Evolutionary conservation across 2,329 filamentous ascomycete species (phyloP), one percentile per base, ranked within the genome.

Genomic region (Alternaria arborescens): DNA sequence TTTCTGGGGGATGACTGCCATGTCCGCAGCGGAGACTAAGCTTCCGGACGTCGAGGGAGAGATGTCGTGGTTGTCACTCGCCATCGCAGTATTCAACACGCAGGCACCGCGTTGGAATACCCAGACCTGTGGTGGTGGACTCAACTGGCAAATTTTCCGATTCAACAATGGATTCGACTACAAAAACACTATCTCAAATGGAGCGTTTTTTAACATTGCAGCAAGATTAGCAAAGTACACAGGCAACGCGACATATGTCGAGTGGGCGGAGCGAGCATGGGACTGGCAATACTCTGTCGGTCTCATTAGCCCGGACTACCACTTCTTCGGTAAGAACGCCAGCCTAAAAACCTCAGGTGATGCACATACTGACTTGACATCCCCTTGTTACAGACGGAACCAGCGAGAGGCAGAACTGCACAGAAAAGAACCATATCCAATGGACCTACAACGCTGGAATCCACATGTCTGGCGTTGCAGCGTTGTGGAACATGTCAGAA

Each of bases 141-240:
- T 68, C 11, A 69, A 69, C 50, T 93, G 91, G 91, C 92, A 95
- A 80, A 92, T 95, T 65, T 93, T 89, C 74, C 78, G 83, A 2
- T 86, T 84, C 67, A 93, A 94, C 74, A 88, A 88, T 63, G 92
- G 92, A 16, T 88, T 92, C 72, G 84, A 87, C 69, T 94, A 94
- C 84, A 94, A 93, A 78, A 93, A 93, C 80, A 85, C 88, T 12
- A 86, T 93, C 66, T 88, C 88, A 59, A 94, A 94, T 75, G 91
- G 90, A 38, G 88, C 87, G 11, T 88, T 95, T 76, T 93, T 95
- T 78, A 89, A 93, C 75, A 84, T 95, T 34, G 88, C 90, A 1
- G 90, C 91, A 0, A 87, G 91, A 12, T 82, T 94, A 14, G 89
- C 88, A 10, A 86, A 88, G 52, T 87, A 86, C 52, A 90, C 88